Conservation (phyloP, 2,329 filamentous ascomycete genomes). For the Aureobasidium sp. region DNA sequence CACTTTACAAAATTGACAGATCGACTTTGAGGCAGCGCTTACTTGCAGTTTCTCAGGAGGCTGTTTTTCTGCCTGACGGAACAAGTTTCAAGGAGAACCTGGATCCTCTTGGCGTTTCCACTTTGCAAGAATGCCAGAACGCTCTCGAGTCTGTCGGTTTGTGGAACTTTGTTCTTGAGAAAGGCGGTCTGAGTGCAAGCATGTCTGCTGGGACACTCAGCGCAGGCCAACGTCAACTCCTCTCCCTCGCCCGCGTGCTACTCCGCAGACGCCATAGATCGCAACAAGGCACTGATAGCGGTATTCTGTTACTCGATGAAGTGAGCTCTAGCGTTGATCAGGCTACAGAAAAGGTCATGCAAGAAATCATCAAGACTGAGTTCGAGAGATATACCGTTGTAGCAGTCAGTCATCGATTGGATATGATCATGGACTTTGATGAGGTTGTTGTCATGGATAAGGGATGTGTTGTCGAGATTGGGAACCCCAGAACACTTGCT, state of each 20-base stretch:
- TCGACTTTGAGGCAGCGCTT: constrained; percentile 37
- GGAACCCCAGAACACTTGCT: neutral
- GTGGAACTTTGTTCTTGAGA: neutral
- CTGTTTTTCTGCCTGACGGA: constrained; percentile 41
- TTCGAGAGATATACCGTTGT: constrained; percentile 55
- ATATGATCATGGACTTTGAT: constrained; percentile 50
- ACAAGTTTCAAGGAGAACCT: constrained; percentile 41
- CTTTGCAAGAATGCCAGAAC: neutral
- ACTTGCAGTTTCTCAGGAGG: constrained; percentile 45
- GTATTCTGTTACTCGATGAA: neutral
- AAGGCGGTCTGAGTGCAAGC: neutral
- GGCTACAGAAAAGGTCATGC: constrained; percentile 19
- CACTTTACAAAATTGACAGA: constrained; percentile 44
- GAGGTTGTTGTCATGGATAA: constrained; percentile 45
- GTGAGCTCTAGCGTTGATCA: constrained; percentile 21
- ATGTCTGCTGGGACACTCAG: constrained; percentile 22
- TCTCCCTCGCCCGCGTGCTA: constrained; percentile 44
- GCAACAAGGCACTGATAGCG: neutral
- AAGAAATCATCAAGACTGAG: constrained; percentile 37
- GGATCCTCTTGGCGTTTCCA: constrained; percentile 33
- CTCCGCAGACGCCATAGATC: constrained; percentile 24
- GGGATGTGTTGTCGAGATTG: constrained; percentile 26
- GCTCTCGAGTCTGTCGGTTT: neutral
- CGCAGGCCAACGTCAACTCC: constrained; percentile 45
- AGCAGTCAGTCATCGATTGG: constrained; percentile 50